Evolutionary conservation across 2,329 filamentous ascomycete species (phyloP).

Genomic region (Claviceps africana): DNA sequence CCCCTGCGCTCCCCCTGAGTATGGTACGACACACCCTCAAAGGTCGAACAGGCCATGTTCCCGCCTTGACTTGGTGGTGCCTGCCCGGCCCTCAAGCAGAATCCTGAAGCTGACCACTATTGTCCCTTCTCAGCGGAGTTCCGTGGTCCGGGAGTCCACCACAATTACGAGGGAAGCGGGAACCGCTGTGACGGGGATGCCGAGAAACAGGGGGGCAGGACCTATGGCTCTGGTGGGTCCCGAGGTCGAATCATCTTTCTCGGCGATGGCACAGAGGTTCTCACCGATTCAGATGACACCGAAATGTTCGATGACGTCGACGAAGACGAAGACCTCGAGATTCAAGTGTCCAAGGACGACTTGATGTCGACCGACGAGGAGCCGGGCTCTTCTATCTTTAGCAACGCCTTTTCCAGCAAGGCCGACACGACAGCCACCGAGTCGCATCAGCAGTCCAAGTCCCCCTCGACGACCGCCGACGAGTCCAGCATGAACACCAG

Average conservation of each 20-base stretch:
- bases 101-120: conserved; percentile 14
- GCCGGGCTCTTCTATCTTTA: conserved; percentile 1
- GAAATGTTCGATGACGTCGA: conserved; percentile 85
- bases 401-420: conserved; percentile 7
- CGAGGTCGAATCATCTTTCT: conserved; percentile 85
- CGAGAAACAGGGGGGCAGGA: conserved; percentile 45
- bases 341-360: conserved; percentile 57
- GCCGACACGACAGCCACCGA: conserved; percentile 8
- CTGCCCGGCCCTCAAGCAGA: conserved; percentile 1
- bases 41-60: conserved; percentile 2
- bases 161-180: conserved; percentile 70
- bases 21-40: conserved; percentile 61
- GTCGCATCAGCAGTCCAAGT: conserved; percentile 7
- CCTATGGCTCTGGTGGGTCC: conserved; percentile 55
- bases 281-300: conserved; percentile 76
- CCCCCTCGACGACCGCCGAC: conserved; percentile 6
- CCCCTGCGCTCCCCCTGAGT: conserved; percentile 96
- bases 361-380: conserved; percentile 15
- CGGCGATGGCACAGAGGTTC: conserved; percentile 85
- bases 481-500: neutral
- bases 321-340: conserved; percentile 74
- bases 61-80: conserved; percentile 8
- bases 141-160: conserved; percentile 67
- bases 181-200: conserved; percentile 64
- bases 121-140: conserved; percentile 52